phyloP scores from a whole-genome alignment of 768 basidiomycete genomes.

The Rhizopogon salebrosus region DNA sequence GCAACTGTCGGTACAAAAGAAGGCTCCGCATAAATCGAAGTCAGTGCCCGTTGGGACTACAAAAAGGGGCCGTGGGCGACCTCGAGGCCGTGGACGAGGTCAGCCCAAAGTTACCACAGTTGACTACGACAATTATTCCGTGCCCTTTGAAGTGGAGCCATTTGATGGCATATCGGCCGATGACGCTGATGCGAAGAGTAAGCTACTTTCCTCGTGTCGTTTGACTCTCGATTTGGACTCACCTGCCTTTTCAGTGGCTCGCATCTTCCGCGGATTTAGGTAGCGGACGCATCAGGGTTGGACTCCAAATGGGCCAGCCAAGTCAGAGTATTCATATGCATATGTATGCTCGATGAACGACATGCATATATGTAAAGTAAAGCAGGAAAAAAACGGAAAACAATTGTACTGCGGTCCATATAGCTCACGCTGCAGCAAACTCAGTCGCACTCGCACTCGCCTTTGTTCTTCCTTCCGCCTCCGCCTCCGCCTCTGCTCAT shows the following conservation, averaged over 20 bases:
- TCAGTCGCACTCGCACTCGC: slow-evolving; percentile 21
- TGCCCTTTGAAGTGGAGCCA: background rate
- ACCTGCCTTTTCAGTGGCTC: background rate
- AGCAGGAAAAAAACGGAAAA: too few species aligned
- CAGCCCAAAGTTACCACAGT: too few species aligned
- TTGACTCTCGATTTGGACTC: background rate
- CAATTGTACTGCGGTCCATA: too few species aligned
- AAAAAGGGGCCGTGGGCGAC: background rate
- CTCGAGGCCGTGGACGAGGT: background rate
- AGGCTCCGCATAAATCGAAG: background rate
- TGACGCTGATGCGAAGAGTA: background rate
- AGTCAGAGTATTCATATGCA: background rate
- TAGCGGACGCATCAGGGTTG: background rate
- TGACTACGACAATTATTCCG: background rate
- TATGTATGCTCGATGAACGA: background rate
- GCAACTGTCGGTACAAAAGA: background rate
- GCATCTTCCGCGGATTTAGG: background rate
- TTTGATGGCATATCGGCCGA: background rate
- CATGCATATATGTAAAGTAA: background rate
- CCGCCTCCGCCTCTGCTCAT: background rate
- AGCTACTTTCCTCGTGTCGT: background rate
- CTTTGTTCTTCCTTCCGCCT: slow-evolving; percentile 5
- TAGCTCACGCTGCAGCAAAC: background rate
- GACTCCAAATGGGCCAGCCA: too few species aligned
- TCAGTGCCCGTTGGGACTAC: background rate